Evolutionary conservation across 257 asterid species (phyloP).

Genomic region (Nicotiana noctiflora): DNA sequence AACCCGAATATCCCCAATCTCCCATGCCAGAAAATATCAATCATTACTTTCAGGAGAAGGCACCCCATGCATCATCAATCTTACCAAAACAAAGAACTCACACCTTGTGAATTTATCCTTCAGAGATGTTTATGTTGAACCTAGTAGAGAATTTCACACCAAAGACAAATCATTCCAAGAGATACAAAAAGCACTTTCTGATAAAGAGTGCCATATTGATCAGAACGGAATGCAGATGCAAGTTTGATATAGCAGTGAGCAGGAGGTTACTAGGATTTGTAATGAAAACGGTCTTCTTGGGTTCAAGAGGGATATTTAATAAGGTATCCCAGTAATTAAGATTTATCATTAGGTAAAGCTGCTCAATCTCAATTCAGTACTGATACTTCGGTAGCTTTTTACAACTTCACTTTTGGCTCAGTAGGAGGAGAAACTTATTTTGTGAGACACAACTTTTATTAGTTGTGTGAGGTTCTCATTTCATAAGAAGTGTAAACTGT

Average conservation of each 20-base stretch:
- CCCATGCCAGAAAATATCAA: not conserved
- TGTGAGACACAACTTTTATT: not conserved
- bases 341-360: not conserved
- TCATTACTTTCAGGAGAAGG: not conserved
- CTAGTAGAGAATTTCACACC: not conserved
- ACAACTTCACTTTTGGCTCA: not conserved
- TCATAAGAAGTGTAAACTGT: not conserved
- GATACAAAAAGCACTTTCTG: not conserved
- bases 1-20: not conserved
- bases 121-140: not conserved
- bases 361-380: not conserved
- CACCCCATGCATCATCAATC: not conserved
- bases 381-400: not conserved
- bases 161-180: not conserved
- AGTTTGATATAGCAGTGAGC: not conserved
- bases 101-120: not conserved
- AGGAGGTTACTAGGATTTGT: not conserved
- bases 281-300: not conserved
- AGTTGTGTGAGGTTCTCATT: constrained; percentile 1
- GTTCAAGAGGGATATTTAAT: not conserved
- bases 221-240: not conserved
- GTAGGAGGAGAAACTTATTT: not conserved
- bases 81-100: not conserved
- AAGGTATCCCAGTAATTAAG: not conserved
- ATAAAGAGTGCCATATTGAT: not conserved